Conservation (phyloP, 1,284 basidiomycete genomes). For the Naganishia sp. region DNA sequence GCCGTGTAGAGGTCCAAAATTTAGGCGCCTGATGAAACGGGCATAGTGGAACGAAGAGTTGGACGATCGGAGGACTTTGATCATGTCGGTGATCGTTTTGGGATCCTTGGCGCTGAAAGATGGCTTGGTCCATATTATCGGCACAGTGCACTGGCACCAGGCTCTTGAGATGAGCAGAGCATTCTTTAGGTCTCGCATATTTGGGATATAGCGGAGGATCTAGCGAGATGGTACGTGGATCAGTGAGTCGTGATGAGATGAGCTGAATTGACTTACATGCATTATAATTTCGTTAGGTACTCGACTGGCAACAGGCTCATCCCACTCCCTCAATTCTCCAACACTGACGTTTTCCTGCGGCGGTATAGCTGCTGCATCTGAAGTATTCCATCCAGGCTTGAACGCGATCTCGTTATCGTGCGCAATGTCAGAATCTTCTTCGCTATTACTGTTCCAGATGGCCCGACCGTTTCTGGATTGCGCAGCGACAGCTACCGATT, state of each 20-base stretch:
- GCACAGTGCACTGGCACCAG: constrained; percentile 95
- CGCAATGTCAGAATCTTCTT: background rate
- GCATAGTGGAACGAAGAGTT: constrained; percentile 83
- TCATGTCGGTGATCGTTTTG: constrained; percentile 37
- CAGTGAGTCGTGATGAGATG: background rate
- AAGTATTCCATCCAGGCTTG: background rate
- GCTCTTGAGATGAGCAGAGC: constrained; percentile 80
- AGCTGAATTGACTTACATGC: constrained; percentile 19
- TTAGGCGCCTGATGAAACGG: constrained; percentile 84
- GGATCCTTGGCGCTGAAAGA: constrained; percentile 68
- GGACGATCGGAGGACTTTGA: constrained; percentile 39
- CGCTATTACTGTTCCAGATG: background rate
- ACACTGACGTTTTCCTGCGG: background rate
- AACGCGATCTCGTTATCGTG: constrained; percentile 2
- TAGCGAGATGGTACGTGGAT: constrained; percentile 57
- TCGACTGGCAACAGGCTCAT: constrained; percentile 8
- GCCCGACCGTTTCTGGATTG: constrained; percentile 5
- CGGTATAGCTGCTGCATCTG: too few relatives aligned
- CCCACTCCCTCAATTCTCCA: background rate
- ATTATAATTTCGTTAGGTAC: constrained; percentile 32
- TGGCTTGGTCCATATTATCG: constrained; percentile 92
- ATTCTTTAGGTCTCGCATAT: constrained; percentile 70
- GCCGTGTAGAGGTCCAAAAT: constrained; percentile 73
- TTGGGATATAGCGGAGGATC: constrained; percentile 80
- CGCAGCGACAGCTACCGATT: background rate